A percentile compares a stretch with the other conserved stretches of the same genome.
These are phyloP conservation scores for Dendrostoma leiphaemia DNA, from an alignment of 2,329 filamentous ascomycete genomes.

Conservation along the genomic window DNA sequence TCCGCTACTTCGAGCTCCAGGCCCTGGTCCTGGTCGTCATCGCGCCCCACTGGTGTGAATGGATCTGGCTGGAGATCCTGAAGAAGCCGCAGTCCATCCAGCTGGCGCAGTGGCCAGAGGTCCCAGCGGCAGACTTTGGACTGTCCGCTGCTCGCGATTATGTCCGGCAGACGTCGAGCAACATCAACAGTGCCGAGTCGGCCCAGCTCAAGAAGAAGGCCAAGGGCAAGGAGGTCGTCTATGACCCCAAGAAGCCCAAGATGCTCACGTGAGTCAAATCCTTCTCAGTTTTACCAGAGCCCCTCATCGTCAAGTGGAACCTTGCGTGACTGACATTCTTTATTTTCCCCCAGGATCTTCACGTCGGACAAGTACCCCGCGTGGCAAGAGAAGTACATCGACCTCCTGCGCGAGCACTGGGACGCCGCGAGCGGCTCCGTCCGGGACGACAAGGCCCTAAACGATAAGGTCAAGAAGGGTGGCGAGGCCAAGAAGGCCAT, in stretches of 20 bases:
- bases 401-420: slow-evolving; percentile 72
- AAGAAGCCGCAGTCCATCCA: slow-evolving; percentile 76
- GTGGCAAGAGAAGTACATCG: slow-evolving; percentile 91
- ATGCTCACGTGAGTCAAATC: slow-evolving; percentile 59
- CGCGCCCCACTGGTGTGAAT: slow-evolving; percentile 90
- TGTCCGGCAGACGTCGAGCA: slow-evolving; percentile 58
- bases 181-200: slow-evolving; percentile 83
- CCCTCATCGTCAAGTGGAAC: background rate
- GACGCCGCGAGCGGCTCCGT: slow-evolving; percentile 57
- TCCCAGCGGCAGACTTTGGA: slow-evolving; percentile 61
- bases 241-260: slow-evolving; percentile 90
- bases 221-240: slow-evolving; percentile 83
- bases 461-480: slow-evolving; percentile 75
- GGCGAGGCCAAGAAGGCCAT: slow-evolving; percentile 96
- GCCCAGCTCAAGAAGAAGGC: slow-evolving; percentile 82
- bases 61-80: slow-evolving; percentile 91
- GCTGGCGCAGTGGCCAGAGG: slow-evolving; percentile 70
- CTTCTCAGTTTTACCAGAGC: too few relatives aligned
- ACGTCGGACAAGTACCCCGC: slow-evolving; percentile 75
- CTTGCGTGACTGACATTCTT: background rate
- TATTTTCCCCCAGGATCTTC: slow-evolving; percentile 54
- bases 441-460: slow-evolving; percentile 75
- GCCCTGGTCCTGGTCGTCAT: slow-evolving; percentile 79
- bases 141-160: slow-evolving; percentile 82
- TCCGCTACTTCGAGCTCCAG: slow-evolving; percentile 83